A percentile compares a stretch with the other conserved stretches of the same genome.
These are phyloP conservation scores for Tolypocladium guangdongense DNA, from an alignment of 2,329 filamentous ascomycete genomes.

Conservation along the genomic window DNA sequence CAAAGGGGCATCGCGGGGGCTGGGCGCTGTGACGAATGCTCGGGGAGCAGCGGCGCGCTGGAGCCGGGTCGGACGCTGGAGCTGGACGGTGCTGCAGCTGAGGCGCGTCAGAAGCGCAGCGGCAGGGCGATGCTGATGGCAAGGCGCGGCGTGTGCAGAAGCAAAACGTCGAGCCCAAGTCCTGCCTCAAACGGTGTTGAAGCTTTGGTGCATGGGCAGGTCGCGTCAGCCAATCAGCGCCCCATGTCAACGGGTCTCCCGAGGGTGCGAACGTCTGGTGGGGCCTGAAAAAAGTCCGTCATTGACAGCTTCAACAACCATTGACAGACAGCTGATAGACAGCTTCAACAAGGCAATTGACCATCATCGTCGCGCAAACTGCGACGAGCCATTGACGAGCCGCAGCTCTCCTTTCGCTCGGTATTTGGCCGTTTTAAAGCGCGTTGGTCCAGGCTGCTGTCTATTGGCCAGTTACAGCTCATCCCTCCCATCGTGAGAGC, in stretches of 20 bases:
- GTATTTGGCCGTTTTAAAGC: too few relatives aligned
- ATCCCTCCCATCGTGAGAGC: neutral
- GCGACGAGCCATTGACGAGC: neutral
- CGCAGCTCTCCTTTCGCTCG: neutral
- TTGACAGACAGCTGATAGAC: too few relatives aligned
- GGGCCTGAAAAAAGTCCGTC: slow-evolving; percentile 9
- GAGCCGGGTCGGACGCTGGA: neutral
- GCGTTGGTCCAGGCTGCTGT: neutral
- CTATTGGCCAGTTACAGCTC: neutral
- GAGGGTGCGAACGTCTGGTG: neutral
- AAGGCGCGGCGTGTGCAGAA: neutral
- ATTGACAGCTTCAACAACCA: slow-evolving; percentile 1
- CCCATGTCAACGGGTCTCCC: slow-evolving; percentile 8
- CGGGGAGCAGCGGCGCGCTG: neutral
- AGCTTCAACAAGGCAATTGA: neutral
- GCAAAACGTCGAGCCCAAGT: neutral
- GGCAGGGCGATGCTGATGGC: neutral
- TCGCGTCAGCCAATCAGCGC: slow-evolving; percentile 14
- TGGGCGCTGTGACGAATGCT: neutral
- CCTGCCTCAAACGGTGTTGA: neutral
- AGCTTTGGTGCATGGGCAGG: neutral
- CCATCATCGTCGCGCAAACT: neutral
- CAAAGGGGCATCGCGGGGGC: slow-evolving; percentile 10
- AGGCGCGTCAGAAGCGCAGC: neutral
- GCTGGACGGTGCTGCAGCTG: neutral